These are phyloP conservation scores for Colletotrichum gigasporum DNA, from an alignment of 2,329 filamentous ascomycete genomes.

Conservation along the genomic window DNA sequence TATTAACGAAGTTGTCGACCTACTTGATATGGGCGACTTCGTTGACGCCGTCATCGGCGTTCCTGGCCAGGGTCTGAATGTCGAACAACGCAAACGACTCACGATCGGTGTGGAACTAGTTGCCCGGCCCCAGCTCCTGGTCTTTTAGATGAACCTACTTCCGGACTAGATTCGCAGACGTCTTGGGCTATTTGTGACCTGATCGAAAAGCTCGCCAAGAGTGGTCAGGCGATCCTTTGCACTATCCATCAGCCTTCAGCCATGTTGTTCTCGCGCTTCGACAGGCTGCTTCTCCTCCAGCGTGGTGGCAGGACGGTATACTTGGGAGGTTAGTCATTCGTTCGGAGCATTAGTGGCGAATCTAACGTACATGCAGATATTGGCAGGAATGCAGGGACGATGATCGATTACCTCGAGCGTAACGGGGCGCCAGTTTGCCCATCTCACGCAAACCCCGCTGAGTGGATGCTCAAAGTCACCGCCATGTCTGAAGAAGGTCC, in stretches of 20 bases:
- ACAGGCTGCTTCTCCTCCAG: slow-evolving; percentile 64
- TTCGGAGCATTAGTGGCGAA: no score
- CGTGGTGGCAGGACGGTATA: slow-evolving; percentile 67
- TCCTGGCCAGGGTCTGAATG: slow-evolving; percentile 64
- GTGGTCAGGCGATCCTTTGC: slow-evolving; percentile 54
- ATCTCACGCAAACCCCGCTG: slow-evolving; percentile 68
- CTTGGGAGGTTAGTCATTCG: slow-evolving; percentile 58
- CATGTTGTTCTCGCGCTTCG: slow-evolving; percentile 57
- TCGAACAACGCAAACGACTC: slow-evolving; percentile 62
- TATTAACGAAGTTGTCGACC: slow-evolving; percentile 41
- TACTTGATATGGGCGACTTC: slow-evolving; percentile 64
- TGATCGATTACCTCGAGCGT: slow-evolving; percentile 67
- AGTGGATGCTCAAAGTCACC: slow-evolving; percentile 68
- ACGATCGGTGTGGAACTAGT: slow-evolving; percentile 82
- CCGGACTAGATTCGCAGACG: slow-evolving; percentile 78
- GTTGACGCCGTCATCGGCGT: slow-evolving; percentile 76
- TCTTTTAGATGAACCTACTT: slow-evolving; percentile 84
- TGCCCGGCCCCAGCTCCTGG: slow-evolving; percentile 75
- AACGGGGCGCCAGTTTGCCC: slow-evolving; percentile 67
- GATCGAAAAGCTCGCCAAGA: slow-evolving; percentile 69
- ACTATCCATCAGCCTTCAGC: slow-evolving; percentile 59
- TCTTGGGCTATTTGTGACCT: slow-evolving; percentile 79
- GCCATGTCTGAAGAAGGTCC: slow-evolving; percentile 35
- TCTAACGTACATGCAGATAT: slow-evolving; percentile 25
- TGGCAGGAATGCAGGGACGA: slow-evolving; percentile 52